Base-by-base conservation (phyloP, 2,329 filamentous ascomycete species). In the Colletotrichum acutatum region DNA sequence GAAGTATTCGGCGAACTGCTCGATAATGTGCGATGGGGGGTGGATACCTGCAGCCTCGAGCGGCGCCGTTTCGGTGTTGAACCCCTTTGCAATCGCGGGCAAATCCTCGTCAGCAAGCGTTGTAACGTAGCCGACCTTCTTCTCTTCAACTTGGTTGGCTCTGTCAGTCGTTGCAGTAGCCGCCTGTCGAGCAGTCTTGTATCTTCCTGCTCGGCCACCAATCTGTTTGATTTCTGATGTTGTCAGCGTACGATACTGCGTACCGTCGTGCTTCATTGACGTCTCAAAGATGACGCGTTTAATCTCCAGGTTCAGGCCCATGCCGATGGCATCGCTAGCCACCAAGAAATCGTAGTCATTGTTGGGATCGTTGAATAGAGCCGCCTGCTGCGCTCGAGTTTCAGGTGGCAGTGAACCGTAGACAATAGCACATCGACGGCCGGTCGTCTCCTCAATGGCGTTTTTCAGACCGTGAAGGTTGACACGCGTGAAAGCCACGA, bases 291-390 rank as follows among this genome's bases (percentile, higher is more conserved):
- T 90, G 74, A 99, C 90, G 30, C 97, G 93, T 80, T 95, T 97
- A 80, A 98, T 95, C 82, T 91, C 95, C 81, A 99, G 84, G 79
- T 99, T 99, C 26, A 99, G 85, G 1, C 97, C 97, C 96, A 99
- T 98, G 49, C 97, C 97, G 74, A 99, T 96, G 59, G 97, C 97
- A 83, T 98, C 95, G 77, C 95, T 98, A 9, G 97, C 97, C 30
- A 97, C 95, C 6, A 99, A 86, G 77, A 92, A 97, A 80, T 99
- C 97, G 80, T 98, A 99, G 72, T 98, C 95, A 80, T 97, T 99
- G 79, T 97, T 83, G 0, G 95, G 95, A 75, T 98, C 94, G 79
- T 99, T 99, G 87, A 99, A 99, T 0, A 98, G 86, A 19, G 91
- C 91, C 0, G 97, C 97, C 83, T 99, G 97, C 79, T 96, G 92